A percentile compares a stretch with the other conserved stretches of the same genome.
Evolutionary conservation across 768 basidiomycete genomes (phyloP).

Genomic region (Hydnum rufescens): DNA sequence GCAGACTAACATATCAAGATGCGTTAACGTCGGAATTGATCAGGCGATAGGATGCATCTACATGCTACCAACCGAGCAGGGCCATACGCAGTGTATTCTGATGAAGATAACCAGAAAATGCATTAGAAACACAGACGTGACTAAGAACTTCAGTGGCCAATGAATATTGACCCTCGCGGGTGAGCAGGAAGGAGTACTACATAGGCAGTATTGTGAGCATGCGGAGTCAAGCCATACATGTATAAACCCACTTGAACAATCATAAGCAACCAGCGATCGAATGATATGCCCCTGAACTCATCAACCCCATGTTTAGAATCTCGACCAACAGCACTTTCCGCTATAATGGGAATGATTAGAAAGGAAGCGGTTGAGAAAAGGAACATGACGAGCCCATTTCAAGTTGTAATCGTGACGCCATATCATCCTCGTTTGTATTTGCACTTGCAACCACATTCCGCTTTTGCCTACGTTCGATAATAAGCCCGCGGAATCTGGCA

Average conservation of each 20-base stretch:
- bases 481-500: conserved; percentile 6
- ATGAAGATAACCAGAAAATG: conserved; percentile 28
- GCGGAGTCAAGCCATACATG: neutral
- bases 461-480: conserved; percentile 4
- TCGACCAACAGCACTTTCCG: too few species aligned
- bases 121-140: conserved; percentile 56
- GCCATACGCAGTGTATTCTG: conserved; percentile 61
- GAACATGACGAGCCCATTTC: conserved; percentile 28
- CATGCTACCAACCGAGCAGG: conserved; percentile 43
- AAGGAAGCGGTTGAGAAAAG: neutral
- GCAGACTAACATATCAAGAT: conserved; percentile 33
- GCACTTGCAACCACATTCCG: conserved; percentile 14
- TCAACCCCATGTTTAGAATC: neutral
- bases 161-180: conserved; percentile 40
- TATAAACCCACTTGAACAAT: conserved; percentile 53
- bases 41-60: neutral
- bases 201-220: conserved; percentile 14
- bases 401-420: conserved; percentile 58
- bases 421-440: conserved; percentile 47
- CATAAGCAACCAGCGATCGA: conserved; percentile 68
- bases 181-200: conserved; percentile 59
- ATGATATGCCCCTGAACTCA: conserved; percentile 55
- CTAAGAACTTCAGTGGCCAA: conserved; percentile 55
- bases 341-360: conserved; percentile 9
- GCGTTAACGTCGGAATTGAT: conserved; percentile 3